Evolutionary conservation across 129 eudicot genomes (phyloP), one percentile per base, ranked within the genome.

Genomic region (Calendula officinalis): DNA sequence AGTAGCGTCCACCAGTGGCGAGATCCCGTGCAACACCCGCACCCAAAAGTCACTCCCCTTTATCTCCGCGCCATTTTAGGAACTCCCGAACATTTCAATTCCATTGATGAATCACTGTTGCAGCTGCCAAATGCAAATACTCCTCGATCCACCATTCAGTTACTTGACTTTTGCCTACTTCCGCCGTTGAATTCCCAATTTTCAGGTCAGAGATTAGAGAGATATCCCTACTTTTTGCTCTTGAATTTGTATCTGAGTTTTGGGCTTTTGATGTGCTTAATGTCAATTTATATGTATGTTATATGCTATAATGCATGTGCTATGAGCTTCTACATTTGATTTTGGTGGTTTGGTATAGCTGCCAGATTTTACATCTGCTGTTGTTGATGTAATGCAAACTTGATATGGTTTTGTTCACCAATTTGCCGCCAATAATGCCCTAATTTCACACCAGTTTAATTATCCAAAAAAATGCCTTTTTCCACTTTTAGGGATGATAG

Each of bases 11-110:
- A 22, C 1, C 51, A 59, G 60, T 60, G 78, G 73, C 78, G 78
- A 74, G 78, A 74, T 74, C 78, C 52, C 78, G 73, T 74, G 78
- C 54, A 32, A 60, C 73, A 65, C 67, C 71, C 54, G 46, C 62
- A 41, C 72, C 78, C 5, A 73, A 73, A 65, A 64, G 67, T 32
- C 45, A 12, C 50, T 62, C 52, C 6, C 38, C 69, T 71, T 71
- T 71, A 27, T 42, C 66, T 60, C 46, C 8, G 12, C 51, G 44
- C 35, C 69, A 37, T 37, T 43, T 2, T 36, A 7, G 6, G 44
- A 41, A 41, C 32, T 51, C 62, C 56, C 60, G 65, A 14, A 44
- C 13, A 46, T 44, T 40, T 37, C 22, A 48, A 64, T 46, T 8
- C 36, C 16, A 33, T 52, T 62, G 22, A 56, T 46, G 56, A 56